These are phyloP conservation scores for Miamiensis avidus DNA, from an alignment of 169 alveolate species.

Conservation along the genomic window DNA sequence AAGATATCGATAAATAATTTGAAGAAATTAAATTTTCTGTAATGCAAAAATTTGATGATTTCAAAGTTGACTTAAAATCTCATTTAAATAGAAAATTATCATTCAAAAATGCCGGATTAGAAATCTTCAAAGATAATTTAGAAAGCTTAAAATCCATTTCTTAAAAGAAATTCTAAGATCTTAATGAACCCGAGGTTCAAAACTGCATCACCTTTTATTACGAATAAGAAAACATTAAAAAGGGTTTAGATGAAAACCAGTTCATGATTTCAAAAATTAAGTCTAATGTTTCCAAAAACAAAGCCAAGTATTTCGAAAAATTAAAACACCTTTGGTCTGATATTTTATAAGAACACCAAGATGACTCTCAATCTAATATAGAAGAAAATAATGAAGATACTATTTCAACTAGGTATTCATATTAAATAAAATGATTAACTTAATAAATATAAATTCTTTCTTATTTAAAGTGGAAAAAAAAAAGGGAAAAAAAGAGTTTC, in stretches of 20 bases:
- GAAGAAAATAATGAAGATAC: not conserved
- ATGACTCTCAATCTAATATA: not conserved
- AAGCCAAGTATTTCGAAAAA: not conserved
- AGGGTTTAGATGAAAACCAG: not conserved
- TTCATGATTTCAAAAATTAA: not conserved
- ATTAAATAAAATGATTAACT: too few relatives aligned
- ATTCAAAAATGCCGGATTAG: not conserved
- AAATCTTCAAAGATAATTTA: too few relatives aligned
- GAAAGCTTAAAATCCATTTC: not conserved
- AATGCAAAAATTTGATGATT: not conserved
- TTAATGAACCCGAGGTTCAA: not conserved
- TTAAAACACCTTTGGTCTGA: not conserved
- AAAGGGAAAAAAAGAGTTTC: too few relatives aligned
- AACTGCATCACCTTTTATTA: not conserved
- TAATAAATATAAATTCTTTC: too few relatives aligned
- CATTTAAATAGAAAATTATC: not conserved
- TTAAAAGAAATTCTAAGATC: too few relatives aligned
- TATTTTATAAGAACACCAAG: not conserved
- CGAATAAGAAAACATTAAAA: not conserved
- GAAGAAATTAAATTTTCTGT: not conserved
- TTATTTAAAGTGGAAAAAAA: too few relatives aligned
- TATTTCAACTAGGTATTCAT: too few relatives aligned
- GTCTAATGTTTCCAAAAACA: not conserved
- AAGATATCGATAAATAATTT: not conserved
- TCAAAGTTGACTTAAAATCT: not conserved